These are phyloP conservation scores for Hymenoscyphus linearis DNA, from an alignment of 2,329 filamentous ascomycete species.

Conservation along the genomic window DNA sequence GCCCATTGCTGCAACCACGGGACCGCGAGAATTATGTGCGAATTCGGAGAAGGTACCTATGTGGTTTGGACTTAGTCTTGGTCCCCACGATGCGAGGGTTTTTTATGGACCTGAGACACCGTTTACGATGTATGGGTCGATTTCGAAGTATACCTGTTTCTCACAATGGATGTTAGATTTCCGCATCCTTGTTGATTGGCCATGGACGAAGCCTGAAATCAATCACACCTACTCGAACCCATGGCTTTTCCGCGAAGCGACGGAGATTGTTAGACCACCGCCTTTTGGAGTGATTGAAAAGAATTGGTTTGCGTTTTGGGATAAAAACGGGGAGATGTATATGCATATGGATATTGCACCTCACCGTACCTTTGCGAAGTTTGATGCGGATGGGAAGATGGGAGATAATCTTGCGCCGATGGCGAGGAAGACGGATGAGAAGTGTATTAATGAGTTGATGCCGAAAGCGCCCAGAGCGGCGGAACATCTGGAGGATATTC, in stretches of 20 bases:
- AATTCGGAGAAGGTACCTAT: slow-evolving; percentile 22
- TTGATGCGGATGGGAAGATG: not conserved
- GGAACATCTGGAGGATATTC: not conserved
- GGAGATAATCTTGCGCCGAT: not conserved
- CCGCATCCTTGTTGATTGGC: slow-evolving; percentile 42
- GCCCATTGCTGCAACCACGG: not conserved
- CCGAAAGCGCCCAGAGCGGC: not conserved
- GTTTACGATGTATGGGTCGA: slow-evolving; percentile 50
- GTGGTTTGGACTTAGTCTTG: slow-evolving; percentile 40
- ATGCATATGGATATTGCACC: slow-evolving; percentile 34
- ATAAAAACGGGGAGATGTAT: slow-evolving; percentile 40
- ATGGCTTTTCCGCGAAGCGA: slow-evolving; percentile 32
- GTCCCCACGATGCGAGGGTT: slow-evolving; percentile 54
- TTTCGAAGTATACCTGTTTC: slow-evolving; percentile 49
- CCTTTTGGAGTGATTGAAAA: slow-evolving; percentile 47
- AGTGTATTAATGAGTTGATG: not conserved
- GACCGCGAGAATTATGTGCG: not conserved
- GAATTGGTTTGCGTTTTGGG: slow-evolving; percentile 61
- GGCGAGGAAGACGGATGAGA: not conserved
- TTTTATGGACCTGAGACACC: slow-evolving; percentile 48
- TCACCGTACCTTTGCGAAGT: not conserved
- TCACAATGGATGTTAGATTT: slow-evolving; percentile 54
- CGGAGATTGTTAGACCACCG: slow-evolving; percentile 46
- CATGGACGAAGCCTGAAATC: slow-evolving; percentile 17
- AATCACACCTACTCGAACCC: slow-evolving; percentile 3